Evolutionary conservation across 2,329 filamentous ascomycete genomes (phyloP).

Genomic region (Mycosphaerella arachidis): DNA sequence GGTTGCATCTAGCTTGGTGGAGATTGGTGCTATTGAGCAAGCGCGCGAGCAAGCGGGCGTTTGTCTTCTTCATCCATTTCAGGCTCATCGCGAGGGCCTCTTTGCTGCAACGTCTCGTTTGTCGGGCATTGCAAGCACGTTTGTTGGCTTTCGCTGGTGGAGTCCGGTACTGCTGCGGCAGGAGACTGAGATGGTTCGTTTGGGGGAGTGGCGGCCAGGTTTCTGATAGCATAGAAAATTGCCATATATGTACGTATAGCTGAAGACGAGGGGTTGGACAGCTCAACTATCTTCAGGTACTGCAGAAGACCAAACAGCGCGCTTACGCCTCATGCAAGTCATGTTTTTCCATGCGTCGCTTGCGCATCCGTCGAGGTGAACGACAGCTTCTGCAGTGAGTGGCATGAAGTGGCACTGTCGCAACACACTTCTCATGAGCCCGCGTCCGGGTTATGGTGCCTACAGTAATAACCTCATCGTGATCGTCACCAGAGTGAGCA

Average conservation of each 20-base stretch:
- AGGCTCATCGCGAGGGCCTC: neutral
- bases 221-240: slow-evolving; percentile 1
- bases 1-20: neutral
- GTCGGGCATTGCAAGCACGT: neutral
- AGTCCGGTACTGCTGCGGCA: neutral
- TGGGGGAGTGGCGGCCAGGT: neutral
- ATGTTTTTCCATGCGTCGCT: too few relatives aligned
- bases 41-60: slow-evolving; percentile 11
- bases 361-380: too few relatives aligned
- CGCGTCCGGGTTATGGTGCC: neutral
- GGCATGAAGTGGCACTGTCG: too few relatives aligned
- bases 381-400: too few relatives aligned
- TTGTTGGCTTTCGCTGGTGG: neutral
- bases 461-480: neutral
- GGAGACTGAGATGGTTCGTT: neutral
- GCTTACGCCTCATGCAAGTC: too few relatives aligned
- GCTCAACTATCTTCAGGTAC: neutral
- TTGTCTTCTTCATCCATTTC: neutral
- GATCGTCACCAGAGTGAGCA: neutral
- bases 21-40: neutral
- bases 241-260: slow-evolving; percentile 3
- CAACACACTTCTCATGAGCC: too few relatives aligned
- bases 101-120: neutral
- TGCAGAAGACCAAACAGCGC: too few relatives aligned
- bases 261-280: neutral